Evolutionary conservation across 805 yeast species (phyloP).

Genomic region (Wickerhamomyces pijperi): DNA sequence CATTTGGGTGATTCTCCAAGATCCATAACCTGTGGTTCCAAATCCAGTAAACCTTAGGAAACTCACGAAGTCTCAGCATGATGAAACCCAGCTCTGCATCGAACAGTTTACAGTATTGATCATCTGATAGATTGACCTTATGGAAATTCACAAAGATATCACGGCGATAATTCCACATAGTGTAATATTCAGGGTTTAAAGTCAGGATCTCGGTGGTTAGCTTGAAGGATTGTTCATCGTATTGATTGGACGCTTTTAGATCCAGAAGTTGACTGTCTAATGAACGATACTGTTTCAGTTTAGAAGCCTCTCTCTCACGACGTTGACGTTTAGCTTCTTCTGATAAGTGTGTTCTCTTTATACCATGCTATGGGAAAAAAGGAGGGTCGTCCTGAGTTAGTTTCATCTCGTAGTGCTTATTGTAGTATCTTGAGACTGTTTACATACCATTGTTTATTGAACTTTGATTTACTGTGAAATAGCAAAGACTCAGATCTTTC

Average conservation of each 20-base stretch:
- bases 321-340: conserved; percentile 45
- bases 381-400: no score
- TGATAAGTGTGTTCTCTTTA: conserved; percentile 46
- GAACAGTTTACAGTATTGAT: conserved; percentile 24
- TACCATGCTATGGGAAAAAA: conserved; percentile 49
- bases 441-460: conserved; percentile 4
- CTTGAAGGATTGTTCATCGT: conserved; percentile 30
- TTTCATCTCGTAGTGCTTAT: no score
- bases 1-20: conserved; percentile 36
- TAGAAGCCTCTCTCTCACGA: conserved; percentile 44
- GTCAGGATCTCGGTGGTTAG: conserved; percentile 47
- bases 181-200: conserved; percentile 77
- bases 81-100: conserved; percentile 52
- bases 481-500: no score
- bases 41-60: conserved; percentile 92
- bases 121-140: conserved; percentile 7
- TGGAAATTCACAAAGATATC: conserved; percentile 37
- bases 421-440: no score
- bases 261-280: conserved; percentile 34
- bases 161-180: conserved; percentile 84
- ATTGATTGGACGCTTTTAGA: conserved; percentile 19
- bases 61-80: conserved; percentile 43
- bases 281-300: conserved; percentile 43
- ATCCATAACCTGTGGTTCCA: conserved; percentile 93
- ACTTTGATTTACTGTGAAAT: no score